Base-by-base conservation (phyloP, 2,329 filamentous ascomycete genomes). In the Teratosphaeria zuluensis region DNA sequence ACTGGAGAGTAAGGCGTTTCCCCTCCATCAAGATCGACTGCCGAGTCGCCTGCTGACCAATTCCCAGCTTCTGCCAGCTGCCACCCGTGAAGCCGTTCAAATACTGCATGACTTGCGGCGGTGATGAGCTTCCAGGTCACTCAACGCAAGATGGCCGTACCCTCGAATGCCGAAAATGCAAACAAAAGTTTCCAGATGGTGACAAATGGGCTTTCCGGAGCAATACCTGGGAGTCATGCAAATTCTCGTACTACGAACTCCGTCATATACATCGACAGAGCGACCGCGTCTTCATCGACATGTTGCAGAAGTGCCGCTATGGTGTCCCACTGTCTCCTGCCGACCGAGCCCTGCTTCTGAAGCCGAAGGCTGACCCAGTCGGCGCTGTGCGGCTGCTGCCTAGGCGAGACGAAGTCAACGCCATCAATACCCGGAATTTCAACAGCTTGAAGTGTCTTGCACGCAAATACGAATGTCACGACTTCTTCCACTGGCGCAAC, bases 121-220 rank as follows among this genome's bases (percentile, higher is more conserved):
- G 16, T 7, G 56, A 54, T 11, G 48, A 54, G 30, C 28, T 53
- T 21, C 46, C n/a, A 12, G 53, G 38, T 19, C 35, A 32, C 54
- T 54, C 51, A 35, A 53, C 12, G 61, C 63, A 51, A 64, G 65
- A 24, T 63, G 58, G 53, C 28, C 33, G 53, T 19, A 16, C 52
- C 6, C n/a, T 60, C 9, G 42, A 33, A 4, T 61, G 61, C 35
- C 31, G 11, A 2, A 28, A 42, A 12, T 61, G 61, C 54, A 48
- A 51, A 16, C 46, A 32, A 24, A 35, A n/a, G n/a, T 82, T 75
- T 57, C 59, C 64, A 4, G 77, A 82, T 28, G 70, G 68, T 14
- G 78, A 86, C 9, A 84, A 83, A 63, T 87, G 82, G 80, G 84
- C 83, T 0, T 87, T 87, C 63, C 72, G 75, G 19, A 84, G 81